A percentile compares a stretch with the other conserved stretches of the same genome.
phyloP scores from a whole-genome alignment of 805 yeast species.

The Candida ortonii region DNA sequence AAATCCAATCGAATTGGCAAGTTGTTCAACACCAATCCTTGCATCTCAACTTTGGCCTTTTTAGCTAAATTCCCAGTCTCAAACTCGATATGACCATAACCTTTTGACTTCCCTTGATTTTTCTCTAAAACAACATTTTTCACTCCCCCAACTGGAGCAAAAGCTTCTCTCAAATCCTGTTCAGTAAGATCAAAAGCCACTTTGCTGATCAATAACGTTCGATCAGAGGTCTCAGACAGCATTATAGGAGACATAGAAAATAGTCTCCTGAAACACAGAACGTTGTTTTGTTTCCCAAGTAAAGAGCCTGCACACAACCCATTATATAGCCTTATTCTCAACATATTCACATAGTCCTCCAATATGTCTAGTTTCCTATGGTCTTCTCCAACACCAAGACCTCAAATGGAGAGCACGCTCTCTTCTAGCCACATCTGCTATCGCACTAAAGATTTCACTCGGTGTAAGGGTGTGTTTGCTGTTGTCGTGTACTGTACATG shows the following conservation, averaged over 20 bases:
- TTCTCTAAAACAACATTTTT: constrained; percentile 14
- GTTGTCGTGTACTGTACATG: no score
- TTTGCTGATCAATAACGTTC: constrained; percentile 22
- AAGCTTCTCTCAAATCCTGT: constrained; percentile 24
- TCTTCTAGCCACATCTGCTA: no score
- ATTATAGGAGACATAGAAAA: no score
- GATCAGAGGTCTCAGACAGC: constrained; percentile 4
- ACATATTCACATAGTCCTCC: no score
- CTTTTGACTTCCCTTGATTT: constrained; percentile 20
- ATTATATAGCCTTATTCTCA: no score
- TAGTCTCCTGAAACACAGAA: no score
- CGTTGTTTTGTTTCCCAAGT: no score
- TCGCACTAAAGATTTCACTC: not conserved
- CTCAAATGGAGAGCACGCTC: no score
- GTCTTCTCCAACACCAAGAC: not conserved
- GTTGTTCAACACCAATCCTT: constrained; percentile 30
- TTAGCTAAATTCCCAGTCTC: constrained; percentile 20
- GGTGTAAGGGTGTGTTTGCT: constrained; percentile 1
- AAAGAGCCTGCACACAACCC: no score
- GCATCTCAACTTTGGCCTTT: constrained; percentile 30
- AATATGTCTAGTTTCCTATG: no score
- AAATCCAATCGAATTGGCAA: constrained; percentile 24
- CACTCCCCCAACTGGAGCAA: constrained; percentile 26
- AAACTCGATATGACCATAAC: constrained; percentile 27
- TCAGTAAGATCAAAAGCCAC: constrained; percentile 24